phyloP scores from a whole-genome alignment of 2,329 filamentous ascomycete species.

The Boeremia lycopersici region DNA sequence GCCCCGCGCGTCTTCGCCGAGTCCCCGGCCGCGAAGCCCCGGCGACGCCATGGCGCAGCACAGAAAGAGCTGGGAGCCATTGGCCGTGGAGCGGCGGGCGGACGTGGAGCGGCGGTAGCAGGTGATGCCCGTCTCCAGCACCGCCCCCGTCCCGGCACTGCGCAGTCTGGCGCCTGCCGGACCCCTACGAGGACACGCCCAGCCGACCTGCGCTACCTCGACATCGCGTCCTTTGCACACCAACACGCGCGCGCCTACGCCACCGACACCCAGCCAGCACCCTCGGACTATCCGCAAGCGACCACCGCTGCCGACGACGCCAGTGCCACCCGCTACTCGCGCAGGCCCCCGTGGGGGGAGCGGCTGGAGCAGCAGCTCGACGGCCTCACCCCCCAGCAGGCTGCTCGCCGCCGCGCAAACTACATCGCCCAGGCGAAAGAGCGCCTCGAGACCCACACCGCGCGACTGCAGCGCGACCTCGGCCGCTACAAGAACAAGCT shows the following conservation, averaged over 20 bases:
- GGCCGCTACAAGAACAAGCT: background rate
- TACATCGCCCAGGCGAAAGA: conserved; percentile 11
- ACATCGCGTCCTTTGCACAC: conserved; percentile 31
- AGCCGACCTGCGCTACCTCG: conserved; percentile 28
- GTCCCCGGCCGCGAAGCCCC: conserved; percentile 22
- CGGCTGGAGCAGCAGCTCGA: background rate
- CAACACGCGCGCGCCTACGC: conserved; percentile 20
- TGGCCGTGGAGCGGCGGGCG: background rate
- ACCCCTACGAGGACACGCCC: background rate
- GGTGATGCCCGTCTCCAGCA: no score
- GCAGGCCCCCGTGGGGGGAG: background rate
- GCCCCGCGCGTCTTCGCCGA: conserved; percentile 45
- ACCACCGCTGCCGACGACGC: background rate
- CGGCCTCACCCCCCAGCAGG: background rate
- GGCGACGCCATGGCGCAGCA: conserved; percentile 15
- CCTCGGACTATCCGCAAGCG: background rate
- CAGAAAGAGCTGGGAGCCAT: background rate
- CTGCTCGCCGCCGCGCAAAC: conserved; percentile 15
- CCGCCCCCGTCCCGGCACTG: no score
- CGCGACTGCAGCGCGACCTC: background rate
- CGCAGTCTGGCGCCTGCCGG: background rate
- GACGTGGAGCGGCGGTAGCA: no score
- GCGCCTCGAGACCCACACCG: background rate
- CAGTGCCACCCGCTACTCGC: conserved; percentile 4
- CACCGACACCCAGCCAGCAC: background rate